phyloP scores from a whole-genome alignment of 2,329 filamentous ascomycete genomes.

The Fusarium pseudoanthophilum region DNA sequence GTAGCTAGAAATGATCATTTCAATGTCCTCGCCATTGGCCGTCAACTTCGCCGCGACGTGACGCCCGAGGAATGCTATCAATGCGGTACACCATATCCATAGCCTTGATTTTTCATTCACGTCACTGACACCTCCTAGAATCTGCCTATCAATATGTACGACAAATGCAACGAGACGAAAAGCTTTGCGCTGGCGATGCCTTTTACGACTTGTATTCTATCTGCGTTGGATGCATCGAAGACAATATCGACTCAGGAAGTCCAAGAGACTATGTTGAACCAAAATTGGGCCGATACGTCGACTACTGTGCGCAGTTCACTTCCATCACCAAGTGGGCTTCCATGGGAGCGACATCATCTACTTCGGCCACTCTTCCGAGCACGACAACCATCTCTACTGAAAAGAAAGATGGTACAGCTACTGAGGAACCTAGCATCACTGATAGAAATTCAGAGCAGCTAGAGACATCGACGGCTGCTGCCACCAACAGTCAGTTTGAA shows the following conservation, averaged over 20 bases:
- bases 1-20: not conserved
- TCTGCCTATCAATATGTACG: not conserved
- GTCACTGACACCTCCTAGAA: no score
- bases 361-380: not conserved
- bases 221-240: not conserved
- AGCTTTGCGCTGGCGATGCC: not conserved
- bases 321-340: not conserved
- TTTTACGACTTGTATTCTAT: not conserved
- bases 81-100: not conserved
- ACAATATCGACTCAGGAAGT: not conserved
- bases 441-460: fast-evolving
- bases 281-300: not conserved
- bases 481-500: not conserved
- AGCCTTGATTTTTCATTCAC: no score
- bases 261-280: not conserved
- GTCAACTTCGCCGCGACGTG: not conserved
- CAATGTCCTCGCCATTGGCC: fast-evolving
- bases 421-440: no score
- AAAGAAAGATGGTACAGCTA: no score
- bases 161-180: not conserved
- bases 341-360: not conserved
- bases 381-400: no score
- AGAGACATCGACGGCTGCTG: not conserved
- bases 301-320: not conserved
- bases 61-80: not conserved